phyloP scores from a whole-genome alignment of 108 stramenopile genomes.

The Bacterosira constricta region DNA sequence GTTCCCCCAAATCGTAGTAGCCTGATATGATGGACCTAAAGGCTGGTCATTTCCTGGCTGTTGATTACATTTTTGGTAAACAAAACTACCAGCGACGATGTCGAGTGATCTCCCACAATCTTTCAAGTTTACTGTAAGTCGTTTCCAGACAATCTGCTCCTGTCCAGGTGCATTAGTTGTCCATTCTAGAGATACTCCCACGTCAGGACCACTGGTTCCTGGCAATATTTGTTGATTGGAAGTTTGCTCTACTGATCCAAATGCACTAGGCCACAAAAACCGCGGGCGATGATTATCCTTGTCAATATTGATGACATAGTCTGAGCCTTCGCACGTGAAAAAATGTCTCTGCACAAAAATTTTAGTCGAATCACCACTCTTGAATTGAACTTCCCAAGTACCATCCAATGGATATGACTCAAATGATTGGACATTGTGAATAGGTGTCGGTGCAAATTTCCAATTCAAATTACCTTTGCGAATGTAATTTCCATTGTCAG shows the following conservation, averaged over 20 bases:
- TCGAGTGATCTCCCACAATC: constrained; percentile 25
- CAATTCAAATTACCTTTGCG: constrained; percentile 49
- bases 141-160: constrained; percentile 38
- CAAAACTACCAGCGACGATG: background rate
- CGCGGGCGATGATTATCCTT: constrained; percentile 5
- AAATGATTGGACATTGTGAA: constrained; percentile 1
- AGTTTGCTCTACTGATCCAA: constrained; percentile 4
- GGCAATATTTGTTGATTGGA: constrained; percentile 42
- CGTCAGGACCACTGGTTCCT: constrained; percentile 25
- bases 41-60: background rate
- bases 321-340: background rate
- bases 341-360: constrained; percentile 32
- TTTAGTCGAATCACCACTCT: background rate
- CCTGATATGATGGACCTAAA: constrained; percentile 47
- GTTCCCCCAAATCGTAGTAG: constrained; percentile 63
- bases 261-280: constrained; percentile 10
- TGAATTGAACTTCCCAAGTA: constrained; percentile 50
- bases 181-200: constrained; percentile 53
- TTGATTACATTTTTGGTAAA: constrained; percentile 14
- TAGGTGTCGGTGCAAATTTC: background rate
- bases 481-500: constrained; percentile 52
- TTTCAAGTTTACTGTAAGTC: constrained; percentile 13
- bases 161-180: constrained; percentile 14
- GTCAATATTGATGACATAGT: constrained; percentile 12
- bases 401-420: constrained; percentile 58